phyloP scores from a whole-genome alignment of 495 filamentous ascomycete species.

The Hypoxylon fuscum region DNA sequence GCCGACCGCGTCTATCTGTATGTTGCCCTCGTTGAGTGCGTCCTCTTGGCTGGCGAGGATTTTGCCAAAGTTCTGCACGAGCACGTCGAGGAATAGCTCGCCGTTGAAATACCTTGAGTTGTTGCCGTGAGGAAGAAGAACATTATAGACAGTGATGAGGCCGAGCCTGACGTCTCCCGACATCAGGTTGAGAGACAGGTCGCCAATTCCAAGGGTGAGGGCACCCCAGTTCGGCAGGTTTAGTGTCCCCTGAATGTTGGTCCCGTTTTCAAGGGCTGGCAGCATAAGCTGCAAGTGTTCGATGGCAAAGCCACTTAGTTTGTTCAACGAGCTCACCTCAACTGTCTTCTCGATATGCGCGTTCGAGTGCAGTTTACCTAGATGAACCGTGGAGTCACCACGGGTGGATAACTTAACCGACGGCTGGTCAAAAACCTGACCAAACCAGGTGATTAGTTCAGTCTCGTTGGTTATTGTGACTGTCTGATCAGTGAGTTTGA shows the following conservation, averaged over 20 bases:
- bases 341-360: conserved; percentile 54
- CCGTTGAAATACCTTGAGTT: conserved; percentile 55
- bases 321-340: conserved; percentile 50
- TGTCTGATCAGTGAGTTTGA: conserved; percentile 47
- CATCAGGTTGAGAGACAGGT: conserved; percentile 55
- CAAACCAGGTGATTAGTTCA: conserved; percentile 50
- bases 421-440: conserved; percentile 50
- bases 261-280: conserved; percentile 51
- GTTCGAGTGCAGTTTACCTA: conserved; percentile 49
- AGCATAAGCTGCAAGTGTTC: conserved; percentile 50
- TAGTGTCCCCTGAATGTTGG: conserved; percentile 47
- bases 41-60: conserved; percentile 46
- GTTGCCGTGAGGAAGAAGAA: conserved; percentile 54
- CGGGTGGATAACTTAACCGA: conserved; percentile 48
- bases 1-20: conserved; percentile 52
- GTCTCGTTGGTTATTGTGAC: conserved; percentile 51
- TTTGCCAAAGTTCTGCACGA: conserved; percentile 48
- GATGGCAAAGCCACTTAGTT: conserved; percentile 56
- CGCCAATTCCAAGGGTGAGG: conserved; percentile 58
- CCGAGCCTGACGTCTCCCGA: conserved; percentile 51
- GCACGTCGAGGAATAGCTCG: conserved; percentile 44
- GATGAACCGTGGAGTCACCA: conserved; percentile 45
- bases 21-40: conserved; percentile 48
- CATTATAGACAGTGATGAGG: conserved; percentile 51
- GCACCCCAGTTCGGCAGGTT: conserved; percentile 58